phyloP scores from a whole-genome alignment of 148 eudicot species.

The Chenopodium album region DNA sequence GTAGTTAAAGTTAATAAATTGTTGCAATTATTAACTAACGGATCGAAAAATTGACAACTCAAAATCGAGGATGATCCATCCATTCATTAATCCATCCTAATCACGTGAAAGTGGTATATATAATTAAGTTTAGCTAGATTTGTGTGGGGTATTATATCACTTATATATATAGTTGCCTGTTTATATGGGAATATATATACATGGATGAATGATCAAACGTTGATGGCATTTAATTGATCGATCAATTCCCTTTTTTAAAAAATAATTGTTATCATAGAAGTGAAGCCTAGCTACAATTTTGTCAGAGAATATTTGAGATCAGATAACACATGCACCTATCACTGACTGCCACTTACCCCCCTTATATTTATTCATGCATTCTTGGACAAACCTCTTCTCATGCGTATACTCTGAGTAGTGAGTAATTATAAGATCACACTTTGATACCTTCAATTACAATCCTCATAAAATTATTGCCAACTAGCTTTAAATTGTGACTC shows the following conservation, averaged over 20 bases:
- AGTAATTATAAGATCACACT: not conserved
- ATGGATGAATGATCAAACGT: not conserved
- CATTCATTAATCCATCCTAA: not conserved
- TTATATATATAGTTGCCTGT: not conserved
- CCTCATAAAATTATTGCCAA: not conserved
- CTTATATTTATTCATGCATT: not conserved
- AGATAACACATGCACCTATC: not conserved
- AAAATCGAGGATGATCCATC: not conserved
- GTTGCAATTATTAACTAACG: too few species aligned
- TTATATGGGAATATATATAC: not conserved
- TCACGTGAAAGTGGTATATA: not conserved
- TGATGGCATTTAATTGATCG: not conserved
- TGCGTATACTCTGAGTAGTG: not conserved
- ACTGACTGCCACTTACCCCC: not conserved
- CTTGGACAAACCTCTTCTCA: slow-evolving; percentile 3
- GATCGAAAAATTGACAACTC: not conserved
- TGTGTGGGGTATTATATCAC: slow-evolving; percentile 6
- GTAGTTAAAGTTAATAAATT: too few species aligned
- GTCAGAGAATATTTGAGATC: not conserved
- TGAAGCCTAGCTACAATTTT: not conserved
- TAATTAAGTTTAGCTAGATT: not conserved
- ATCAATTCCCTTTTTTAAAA: not conserved
- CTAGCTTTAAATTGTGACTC: too few species aligned
- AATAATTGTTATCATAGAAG: slow-evolving; percentile 1
- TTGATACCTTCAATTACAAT: not conserved